These are phyloP conservation scores for Pancytospora philotis DNA, from an alignment of 371 early-diverging fungal species.

Conservation along the genomic window DNA sequence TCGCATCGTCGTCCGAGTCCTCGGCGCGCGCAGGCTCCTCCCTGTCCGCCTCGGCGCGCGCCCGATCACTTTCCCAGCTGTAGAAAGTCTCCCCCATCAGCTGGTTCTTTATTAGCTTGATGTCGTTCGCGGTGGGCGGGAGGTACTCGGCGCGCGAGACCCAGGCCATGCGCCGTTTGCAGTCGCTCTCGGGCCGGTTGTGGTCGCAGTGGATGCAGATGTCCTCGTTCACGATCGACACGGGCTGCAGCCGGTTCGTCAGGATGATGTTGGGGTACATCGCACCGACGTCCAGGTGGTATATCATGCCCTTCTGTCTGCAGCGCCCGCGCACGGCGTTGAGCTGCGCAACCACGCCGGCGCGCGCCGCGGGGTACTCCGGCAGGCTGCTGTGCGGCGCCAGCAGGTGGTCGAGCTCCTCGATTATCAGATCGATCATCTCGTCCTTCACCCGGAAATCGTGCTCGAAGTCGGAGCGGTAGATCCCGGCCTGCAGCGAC, in stretches of 20 bases:
- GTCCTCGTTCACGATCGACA: conserved; percentile 79
- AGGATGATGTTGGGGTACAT: conserved; percentile 99
- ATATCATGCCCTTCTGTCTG: conserved; percentile 62
- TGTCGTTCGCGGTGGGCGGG: conserved; percentile 75
- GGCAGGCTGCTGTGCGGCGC: conserved; percentile 14
- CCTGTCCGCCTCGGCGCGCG: too few species aligned
- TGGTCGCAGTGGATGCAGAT: conserved; percentile 86
- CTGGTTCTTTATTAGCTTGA: conserved; percentile 75
- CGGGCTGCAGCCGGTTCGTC: conserved; percentile 93
- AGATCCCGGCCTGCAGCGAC: conserved; percentile 91
- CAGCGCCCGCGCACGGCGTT: conserved; percentile 9
- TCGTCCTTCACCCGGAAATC: conserved; percentile 69
- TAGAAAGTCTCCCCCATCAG: conserved; percentile 69
- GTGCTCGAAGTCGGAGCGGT: conserved; percentile 80
- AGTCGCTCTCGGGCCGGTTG: conserved; percentile 70
- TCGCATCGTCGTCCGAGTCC: too few species aligned
- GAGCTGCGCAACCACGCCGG: conserved; percentile 24
- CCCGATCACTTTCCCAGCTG: conserved; percentile 43
- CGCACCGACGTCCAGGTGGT: conserved; percentile 97
- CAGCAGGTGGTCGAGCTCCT: conserved; percentile 66
- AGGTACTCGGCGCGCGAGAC: conserved; percentile 88
- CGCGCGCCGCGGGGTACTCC: conserved; percentile 34
- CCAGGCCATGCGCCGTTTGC: conserved; percentile 91
- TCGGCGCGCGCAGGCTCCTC: too few species aligned
- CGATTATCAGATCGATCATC: conserved; percentile 66